Conservation (phyloP, 306 rosid species). For the Quercus mongolica region DNA sequence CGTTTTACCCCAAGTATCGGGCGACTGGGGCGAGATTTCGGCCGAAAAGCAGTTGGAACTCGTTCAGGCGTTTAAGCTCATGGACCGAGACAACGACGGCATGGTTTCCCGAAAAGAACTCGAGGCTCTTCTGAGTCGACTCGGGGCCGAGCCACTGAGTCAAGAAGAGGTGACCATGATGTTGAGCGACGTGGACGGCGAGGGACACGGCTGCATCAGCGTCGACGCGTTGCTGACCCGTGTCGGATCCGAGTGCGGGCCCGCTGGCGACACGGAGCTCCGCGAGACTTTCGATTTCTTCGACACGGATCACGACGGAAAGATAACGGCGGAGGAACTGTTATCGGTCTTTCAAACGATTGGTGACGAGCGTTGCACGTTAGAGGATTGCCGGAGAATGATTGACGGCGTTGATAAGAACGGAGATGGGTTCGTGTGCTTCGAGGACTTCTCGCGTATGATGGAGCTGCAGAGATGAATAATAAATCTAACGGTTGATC, state of each 20-base stretch:
- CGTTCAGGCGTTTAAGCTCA: constrained; percentile 47
- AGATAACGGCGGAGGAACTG: constrained; percentile 85
- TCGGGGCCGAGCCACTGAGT: constrained; percentile 39
- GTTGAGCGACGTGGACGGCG: constrained; percentile 63
- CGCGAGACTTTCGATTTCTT: constrained; percentile 63
- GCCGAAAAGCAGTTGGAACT: constrained; percentile 37
- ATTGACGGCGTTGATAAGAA: constrained; percentile 68
- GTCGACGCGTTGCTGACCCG: constrained; percentile 49
- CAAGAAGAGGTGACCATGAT: constrained; percentile 54
- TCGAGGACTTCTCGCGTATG: constrained; percentile 78
- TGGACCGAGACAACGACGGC: constrained; percentile 61
- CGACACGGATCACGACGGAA: constrained; percentile 78
- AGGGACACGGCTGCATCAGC: constrained; percentile 42
- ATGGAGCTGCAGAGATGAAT: constrained; percentile 65
- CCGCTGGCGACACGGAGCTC: constrained; percentile 40
- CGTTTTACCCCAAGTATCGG: constrained; percentile 44
- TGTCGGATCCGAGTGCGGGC: constrained; percentile 32
- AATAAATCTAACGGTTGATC: constrained; percentile 25
- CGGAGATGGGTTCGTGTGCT: constrained; percentile 90
- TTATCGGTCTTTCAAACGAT: constrained; percentile 53
- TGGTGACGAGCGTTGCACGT: constrained; percentile 81
- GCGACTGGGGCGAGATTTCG: constrained; percentile 23
- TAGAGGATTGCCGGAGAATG: constrained; percentile 93
- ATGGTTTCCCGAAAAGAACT: constrained; percentile 59
- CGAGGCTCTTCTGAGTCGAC: constrained; percentile 45